Conservation (phyloP, 2,329 filamentous ascomycete genomes). For the Aspergillus fischeri region DNA sequence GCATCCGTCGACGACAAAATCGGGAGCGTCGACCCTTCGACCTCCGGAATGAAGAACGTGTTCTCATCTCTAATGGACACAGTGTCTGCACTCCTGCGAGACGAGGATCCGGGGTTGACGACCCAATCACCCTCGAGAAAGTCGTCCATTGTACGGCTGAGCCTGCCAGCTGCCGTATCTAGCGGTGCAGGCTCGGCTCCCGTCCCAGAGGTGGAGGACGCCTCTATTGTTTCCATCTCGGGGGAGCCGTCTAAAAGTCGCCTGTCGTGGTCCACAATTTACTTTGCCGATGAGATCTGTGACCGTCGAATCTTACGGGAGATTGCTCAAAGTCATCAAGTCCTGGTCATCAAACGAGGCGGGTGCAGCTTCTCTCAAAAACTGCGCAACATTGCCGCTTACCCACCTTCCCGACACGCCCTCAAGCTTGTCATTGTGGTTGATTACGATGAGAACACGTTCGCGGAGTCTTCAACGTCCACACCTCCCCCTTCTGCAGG, state of each 20-base stretch:
- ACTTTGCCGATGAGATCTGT: slow-evolving; percentile 66
- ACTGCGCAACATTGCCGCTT: slow-evolving; percentile 76
- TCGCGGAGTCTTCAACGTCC: slow-evolving; percentile 6
- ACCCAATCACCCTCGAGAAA: slow-evolving; percentile 28
- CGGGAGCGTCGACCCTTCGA: slow-evolving; percentile 23
- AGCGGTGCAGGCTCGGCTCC: slow-evolving; percentile 59
- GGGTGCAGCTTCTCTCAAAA: slow-evolving; percentile 82
- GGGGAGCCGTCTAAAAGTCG: slow-evolving; percentile 41
- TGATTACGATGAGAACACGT: slow-evolving; percentile 51
- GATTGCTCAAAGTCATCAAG: slow-evolving; percentile 58
- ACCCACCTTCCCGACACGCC: slow-evolving; percentile 55
- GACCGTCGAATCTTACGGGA: slow-evolving; percentile 50
- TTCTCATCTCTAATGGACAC: slow-evolving; percentile 48
- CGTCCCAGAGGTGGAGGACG: slow-evolving; percentile 61
- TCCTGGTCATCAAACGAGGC: slow-evolving; percentile 78
- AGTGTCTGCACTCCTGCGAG: slow-evolving; percentile 49
- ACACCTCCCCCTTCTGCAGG: slow-evolving; percentile 34
- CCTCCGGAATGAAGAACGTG: slow-evolving; percentile 36
- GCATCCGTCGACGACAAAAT: slow-evolving; percentile 22
- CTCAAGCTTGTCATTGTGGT: slow-evolving; percentile 82
- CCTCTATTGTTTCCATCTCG: slow-evolving; percentile 30
- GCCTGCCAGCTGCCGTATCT: slow-evolving; percentile 47
- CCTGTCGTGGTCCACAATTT: slow-evolving; percentile 67
- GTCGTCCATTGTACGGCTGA: slow-evolving; percentile 32
- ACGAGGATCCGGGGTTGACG: slow-evolving; percentile 31